These are phyloP conservation scores for Xylaria scruposa DNA, from an alignment of 495 filamentous ascomycete species.

Conservation along the genomic window DNA sequence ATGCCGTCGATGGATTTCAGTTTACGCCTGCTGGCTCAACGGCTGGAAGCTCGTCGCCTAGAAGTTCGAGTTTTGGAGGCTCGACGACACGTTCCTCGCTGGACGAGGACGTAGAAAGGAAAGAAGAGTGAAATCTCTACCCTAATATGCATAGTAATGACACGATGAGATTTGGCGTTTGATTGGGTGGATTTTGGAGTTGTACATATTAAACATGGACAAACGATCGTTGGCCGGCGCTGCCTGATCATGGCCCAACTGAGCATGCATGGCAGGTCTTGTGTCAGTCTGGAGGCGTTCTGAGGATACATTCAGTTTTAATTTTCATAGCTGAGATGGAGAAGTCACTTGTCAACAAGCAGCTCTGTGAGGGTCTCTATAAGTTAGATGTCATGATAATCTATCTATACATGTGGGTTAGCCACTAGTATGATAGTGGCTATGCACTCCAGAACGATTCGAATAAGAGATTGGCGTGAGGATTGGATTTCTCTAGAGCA, in stretches of 20 bases:
- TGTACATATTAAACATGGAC: slow-evolving; percentile 4
- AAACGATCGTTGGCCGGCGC: neutral
- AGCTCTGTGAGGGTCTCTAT: too few relatives aligned
- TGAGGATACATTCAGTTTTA: neutral
- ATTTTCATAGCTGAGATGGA: neutral
- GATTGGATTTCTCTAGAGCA: too few relatives aligned
- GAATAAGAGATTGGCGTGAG: too few relatives aligned
- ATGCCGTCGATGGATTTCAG: slow-evolving; percentile 46
- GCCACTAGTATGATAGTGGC: neutral
- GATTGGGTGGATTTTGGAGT: neutral
- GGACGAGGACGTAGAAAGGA: slow-evolving; percentile 38
- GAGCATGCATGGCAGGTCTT: neutral
- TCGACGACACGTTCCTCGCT: slow-evolving; percentile 35
- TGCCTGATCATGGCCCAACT: neutral
- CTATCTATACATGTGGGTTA: neutral
- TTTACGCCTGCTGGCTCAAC: slow-evolving; percentile 41
- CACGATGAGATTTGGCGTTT: neutral
- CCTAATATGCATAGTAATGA: slow-evolving; percentile 10
- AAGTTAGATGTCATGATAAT: too few relatives aligned
- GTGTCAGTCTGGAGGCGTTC: neutral
- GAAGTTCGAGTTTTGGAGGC: slow-evolving; percentile 30
- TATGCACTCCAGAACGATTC: neutral
- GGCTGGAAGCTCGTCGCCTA: slow-evolving; percentile 2
- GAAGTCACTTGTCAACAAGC: neutral
- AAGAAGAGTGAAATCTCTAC: slow-evolving; percentile 29